Conservation (phyloP, 2,329 filamentous ascomycete species). For the Arthrobotrys pseudoclavata region DNA sequence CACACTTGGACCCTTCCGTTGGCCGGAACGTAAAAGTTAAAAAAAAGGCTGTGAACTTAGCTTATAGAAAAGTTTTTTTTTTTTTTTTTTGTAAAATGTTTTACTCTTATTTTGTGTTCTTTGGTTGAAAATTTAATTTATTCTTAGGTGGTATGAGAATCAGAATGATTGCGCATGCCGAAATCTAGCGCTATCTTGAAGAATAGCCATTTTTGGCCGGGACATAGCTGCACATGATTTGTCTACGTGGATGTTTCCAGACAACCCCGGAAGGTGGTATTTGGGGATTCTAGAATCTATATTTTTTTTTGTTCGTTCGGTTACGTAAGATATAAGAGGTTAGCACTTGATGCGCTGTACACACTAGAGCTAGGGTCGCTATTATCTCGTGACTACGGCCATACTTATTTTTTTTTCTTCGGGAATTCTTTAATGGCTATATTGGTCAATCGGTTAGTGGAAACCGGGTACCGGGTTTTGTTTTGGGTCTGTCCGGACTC, state of each 20-base stretch:
- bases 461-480: too few relatives aligned
- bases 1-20: slow-evolving; percentile 1
- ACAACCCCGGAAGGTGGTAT: background rate
- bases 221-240: background rate
- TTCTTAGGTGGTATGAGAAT: slow-evolving; percentile 11
- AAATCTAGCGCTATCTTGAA: background rate
- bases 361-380: background rate
- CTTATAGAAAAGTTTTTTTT: background rate
- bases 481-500: too few relatives aligned
- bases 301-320: background rate
- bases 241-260: background rate
- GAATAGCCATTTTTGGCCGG: background rate
- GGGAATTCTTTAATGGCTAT: too few relatives aligned
- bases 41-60: background rate
- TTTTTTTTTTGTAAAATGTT: background rate
- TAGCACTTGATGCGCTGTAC: background rate
- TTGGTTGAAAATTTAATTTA: background rate
- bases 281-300: background rate
- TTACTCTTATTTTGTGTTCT: background rate
- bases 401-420: background rate
- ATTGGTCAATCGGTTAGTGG: too few relatives aligned
- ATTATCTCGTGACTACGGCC: background rate
- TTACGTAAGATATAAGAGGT: background rate
- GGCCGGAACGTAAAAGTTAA: background rate
- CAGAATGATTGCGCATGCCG: background rate